Conservation (phyloP, 495 filamentous ascomycete genomes). For the Penicillium tannophilum region DNA sequence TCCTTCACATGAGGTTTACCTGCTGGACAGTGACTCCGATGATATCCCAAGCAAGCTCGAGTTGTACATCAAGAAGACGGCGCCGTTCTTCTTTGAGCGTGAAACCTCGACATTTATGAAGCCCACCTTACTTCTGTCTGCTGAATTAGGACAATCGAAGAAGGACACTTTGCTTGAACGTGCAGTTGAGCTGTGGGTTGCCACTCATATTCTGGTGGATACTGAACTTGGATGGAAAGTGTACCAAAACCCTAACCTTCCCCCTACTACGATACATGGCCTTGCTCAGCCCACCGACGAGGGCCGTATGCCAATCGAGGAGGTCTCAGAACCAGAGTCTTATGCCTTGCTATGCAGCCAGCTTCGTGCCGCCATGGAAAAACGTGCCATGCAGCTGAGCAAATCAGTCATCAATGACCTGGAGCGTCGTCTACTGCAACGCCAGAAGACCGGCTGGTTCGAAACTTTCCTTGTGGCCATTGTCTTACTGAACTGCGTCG, state of each 20-base stretch:
- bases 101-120: constrained; percentile 71
- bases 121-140: constrained; percentile 63
- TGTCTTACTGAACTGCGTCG: constrained; percentile 76
- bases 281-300: constrained; percentile 45
- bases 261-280: constrained; percentile 44
- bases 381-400: constrained; percentile 65
- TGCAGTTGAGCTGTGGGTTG: constrained; percentile 74
- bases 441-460: constrained; percentile 70
- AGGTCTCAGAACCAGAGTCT: constrained; percentile 46
- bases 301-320: constrained; percentile 47
- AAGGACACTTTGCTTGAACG: constrained; percentile 66
- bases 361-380: constrained; percentile 72
- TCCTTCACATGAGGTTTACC: constrained; percentile 48
- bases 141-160: constrained; percentile 54
- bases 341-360: constrained; percentile 65
- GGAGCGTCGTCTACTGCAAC: constrained; percentile 71
- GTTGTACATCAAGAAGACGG: constrained; percentile 66
- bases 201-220: constrained; percentile 71
- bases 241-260: constrained; percentile 50
- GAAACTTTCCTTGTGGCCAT: constrained; percentile 74
- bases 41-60: constrained; percentile 69
- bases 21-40: constrained; percentile 68
- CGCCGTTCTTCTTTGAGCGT: constrained; percentile 60
- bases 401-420: constrained; percentile 73
- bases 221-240: constrained; percentile 68